Conservation (phyloP, 2,329 filamentous ascomycete species). For the Pseudofabraea citricarpa region DNA sequence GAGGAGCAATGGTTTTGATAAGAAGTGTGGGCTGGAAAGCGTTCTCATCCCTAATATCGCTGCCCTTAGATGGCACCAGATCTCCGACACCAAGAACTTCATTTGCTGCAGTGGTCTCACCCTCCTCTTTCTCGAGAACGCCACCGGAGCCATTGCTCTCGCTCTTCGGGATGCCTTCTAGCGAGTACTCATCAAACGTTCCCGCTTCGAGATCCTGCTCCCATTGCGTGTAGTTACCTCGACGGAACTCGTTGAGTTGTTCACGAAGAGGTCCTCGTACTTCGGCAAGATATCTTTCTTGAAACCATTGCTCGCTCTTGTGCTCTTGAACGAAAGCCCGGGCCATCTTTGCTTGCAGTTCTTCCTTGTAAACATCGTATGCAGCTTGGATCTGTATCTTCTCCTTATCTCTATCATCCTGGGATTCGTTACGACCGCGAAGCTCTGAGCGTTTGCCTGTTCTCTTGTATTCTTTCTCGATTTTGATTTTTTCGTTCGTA, state of each 20-base stretch:
- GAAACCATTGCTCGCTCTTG: slow-evolving; percentile 97
- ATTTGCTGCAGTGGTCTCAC: slow-evolving; percentile 84
- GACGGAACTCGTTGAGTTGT: slow-evolving; percentile 76
- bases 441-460: slow-evolving; percentile 65
- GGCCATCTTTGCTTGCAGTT: slow-evolving; percentile 73
- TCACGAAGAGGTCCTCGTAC: slow-evolving; percentile 69
- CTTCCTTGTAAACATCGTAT: slow-evolving; percentile 64
- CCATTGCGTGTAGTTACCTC: slow-evolving; percentile 79
- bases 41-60: slow-evolving; percentile 84
- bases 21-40: slow-evolving; percentile 86
- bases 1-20: slow-evolving; percentile 97
- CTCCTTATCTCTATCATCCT: slow-evolving; percentile 74
- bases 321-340: slow-evolving; percentile 86
- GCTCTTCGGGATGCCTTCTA: slow-evolving; percentile 90
- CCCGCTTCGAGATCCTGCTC: slow-evolving; percentile 80
- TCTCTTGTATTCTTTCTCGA: slow-evolving; percentile 68
- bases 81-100: slow-evolving; percentile 93
- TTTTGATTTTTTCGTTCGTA: slow-evolving; percentile 75
- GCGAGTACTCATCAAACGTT: slow-evolving; percentile 87
- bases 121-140: slow-evolving; percentile 88
- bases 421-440: slow-evolving; percentile 56
- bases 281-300: slow-evolving; percentile 85
- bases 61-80: slow-evolving; percentile 75
- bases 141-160: slow-evolving; percentile 85
- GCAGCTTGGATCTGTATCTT: slow-evolving; percentile 71